Base-by-base conservation (phyloP, 139 green algal genomes). In the Penium margaritaceum region DNA sequence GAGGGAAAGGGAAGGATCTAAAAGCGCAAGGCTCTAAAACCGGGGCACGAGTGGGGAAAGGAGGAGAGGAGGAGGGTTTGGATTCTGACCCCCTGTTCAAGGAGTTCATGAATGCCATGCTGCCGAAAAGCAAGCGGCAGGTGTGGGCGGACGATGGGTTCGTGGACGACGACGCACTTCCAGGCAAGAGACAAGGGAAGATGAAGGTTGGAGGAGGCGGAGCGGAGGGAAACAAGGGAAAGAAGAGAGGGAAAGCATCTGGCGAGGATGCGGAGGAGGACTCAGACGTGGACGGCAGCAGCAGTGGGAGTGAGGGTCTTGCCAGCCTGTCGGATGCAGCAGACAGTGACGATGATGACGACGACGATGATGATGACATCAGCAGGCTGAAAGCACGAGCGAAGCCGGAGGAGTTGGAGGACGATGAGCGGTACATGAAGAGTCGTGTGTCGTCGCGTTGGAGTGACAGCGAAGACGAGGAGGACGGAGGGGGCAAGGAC, bases 391-490 rank as follows among this genome's bases (percentile, higher is more conserved):
- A n/a, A n/a, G n/a, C n/a, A n/a, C n/a, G n/a, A n/a, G n/a, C n/a
- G n/a, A n/a, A n/a, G n/a, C n/a, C n/a, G 54, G 44, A 81, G 29
- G 57, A 37, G 29, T 46, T 53, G 70, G 58, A 71, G 58, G n/a
- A 1, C n/a, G 43, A 77, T 1, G 41, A 83, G 74, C 7, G 34
- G 14, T 15, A 54, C 4, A 24, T 9, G 27, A 63, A 71, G 2
- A 21, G 76, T 6, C 81, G 89, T 9, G 88, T 96, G 86, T 65
- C 37, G 14, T 76, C 71, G 6, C 6, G 77, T 5, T 78, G 70
- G 35, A 84, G 82, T 55, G 80, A 88, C 29, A 71, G 72, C 1
- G 36, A 71, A 9, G 71, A 63, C 41, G 72, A 30, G 19, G 72
- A 81, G 27, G 47, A 77, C 0, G 34, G 58, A 19, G 64, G 37